Base-by-base conservation (phyloP, 352 stramenopile genomes). In the Phytophthora syringae region DNA sequence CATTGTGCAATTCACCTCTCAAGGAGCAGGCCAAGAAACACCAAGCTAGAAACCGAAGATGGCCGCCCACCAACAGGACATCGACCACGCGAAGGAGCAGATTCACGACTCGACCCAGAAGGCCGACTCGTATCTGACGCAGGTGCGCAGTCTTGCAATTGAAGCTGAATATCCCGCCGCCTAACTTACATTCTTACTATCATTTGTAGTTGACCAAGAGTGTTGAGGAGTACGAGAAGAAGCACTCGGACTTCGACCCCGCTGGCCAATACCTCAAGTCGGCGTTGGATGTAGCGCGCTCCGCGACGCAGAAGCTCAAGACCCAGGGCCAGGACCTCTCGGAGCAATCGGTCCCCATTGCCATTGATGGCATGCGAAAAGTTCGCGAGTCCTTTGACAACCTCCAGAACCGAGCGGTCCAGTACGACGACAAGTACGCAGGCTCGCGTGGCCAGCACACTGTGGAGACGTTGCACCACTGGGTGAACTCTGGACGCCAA, bases 401-500 rank as follows among this genome's bases (percentile, higher is more conserved):
- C 2, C 61, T 80, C 5, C 51, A 89, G 66, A 44, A 74, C 21
- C 70, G 76, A 65, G 81, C 84, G 0, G 53, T 76, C 7, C 67
- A 64, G 6, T 92, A 89, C 51, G 84, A 90, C 60, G 21, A 69
- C 65, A n/a, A n/a, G n/a, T n/a, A n/a, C n/a, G n/a, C n/a, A n/a
- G n/a, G n/a, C n/a, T n/a, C n/a, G n/a, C n/a, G 42, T 4, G 72
- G 72, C 1, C 53, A 79, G n/a, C 37, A 63, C 3, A 52, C 72
- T 3, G 50, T 53, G 18, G 60, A 72, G 1, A 71, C 70, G 0
- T 30, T 89, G 52, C 80, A 90, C 20, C 64, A 65, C 11, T 63
- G 82, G 20, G 77, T 85, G 43, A 89, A 89, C 49, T 24, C 65
- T 13, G 77, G 79, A 0, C 80, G 84, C 18, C 84, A 92, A 66